Conservation (phyloP, 768 basidiomycete genomes). For the Steccherinum ochraceum region DNA sequence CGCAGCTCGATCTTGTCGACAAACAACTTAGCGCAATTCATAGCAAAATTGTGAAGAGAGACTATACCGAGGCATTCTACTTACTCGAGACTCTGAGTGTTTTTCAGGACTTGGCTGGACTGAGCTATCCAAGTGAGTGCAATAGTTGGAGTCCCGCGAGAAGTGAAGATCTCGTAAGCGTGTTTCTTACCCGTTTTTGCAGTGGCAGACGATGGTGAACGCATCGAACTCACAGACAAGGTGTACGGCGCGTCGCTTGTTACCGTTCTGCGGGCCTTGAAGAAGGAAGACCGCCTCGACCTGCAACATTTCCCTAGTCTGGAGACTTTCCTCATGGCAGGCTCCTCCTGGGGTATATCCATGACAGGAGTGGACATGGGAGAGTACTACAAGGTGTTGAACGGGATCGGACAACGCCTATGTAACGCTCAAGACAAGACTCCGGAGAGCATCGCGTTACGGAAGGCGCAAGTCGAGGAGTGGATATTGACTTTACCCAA, state of each 20-base stretch:
- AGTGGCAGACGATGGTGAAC: slow-evolving; percentile 9
- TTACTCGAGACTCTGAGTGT: slow-evolving; percentile 5
- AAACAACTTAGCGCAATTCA: slow-evolving; percentile 9
- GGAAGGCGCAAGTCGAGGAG: slow-evolving; percentile 7
- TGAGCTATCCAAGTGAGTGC: neutral
- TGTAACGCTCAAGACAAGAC: slow-evolving; percentile 15
- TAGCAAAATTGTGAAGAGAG: slow-evolving; percentile 8
- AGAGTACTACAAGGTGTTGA: slow-evolving; percentile 27
- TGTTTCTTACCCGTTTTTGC: neutral
- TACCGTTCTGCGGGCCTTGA: neutral
- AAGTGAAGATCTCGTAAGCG: neutral
- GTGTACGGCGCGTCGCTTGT: slow-evolving; percentile 1
- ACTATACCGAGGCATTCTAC: slow-evolving; percentile 9
- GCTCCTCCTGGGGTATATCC: slow-evolving; percentile 21
- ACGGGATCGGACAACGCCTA: slow-evolving; percentile 27
- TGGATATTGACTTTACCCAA: slow-evolving; percentile 3
- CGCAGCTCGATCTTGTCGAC: slow-evolving; percentile 12
- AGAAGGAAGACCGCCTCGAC: slow-evolving; percentile 14
- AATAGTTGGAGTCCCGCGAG: too few species aligned
- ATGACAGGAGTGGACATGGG: slow-evolving; percentile 11
- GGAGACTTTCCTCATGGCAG: slow-evolving; percentile 25
- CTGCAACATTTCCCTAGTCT: slow-evolving; percentile 25
- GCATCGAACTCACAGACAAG: neutral
- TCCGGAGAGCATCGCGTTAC: neutral
- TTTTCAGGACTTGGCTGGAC: neutral